Conservation (phyloP, 2,329 filamentous ascomycete genomes). For the Cladophialophora chaetospira region DNA sequence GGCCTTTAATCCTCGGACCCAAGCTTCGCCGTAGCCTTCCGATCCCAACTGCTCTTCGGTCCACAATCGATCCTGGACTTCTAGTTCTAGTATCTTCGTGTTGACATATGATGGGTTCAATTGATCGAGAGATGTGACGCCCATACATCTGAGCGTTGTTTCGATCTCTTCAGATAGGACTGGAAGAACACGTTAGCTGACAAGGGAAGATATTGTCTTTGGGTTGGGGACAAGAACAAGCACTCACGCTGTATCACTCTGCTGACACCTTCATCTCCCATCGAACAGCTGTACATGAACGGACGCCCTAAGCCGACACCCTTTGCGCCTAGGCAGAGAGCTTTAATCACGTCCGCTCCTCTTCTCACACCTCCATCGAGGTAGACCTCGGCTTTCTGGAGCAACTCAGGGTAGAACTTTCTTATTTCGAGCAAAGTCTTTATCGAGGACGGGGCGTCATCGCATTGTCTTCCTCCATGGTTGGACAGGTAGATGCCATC, state of each 20-base stretch:
- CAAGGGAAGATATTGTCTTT: background rate
- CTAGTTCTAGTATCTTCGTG: constrained; percentile 40
- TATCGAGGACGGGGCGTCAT: constrained; percentile 53
- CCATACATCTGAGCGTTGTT: constrained; percentile 50
- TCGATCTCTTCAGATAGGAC: constrained; percentile 46
- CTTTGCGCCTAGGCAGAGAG: constrained; percentile 55
- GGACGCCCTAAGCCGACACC: constrained; percentile 57
- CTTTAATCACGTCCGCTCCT: constrained; percentile 58
- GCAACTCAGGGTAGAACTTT: constrained; percentile 52
- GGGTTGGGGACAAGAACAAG: background rate
- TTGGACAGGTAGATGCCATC: constrained; percentile 61
- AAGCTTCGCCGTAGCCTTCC: background rate
- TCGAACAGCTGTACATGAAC: constrained; percentile 54
- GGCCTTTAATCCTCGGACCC: constrained; percentile 1
- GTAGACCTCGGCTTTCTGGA: constrained; percentile 54
- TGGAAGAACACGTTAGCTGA: constrained; percentile 1
- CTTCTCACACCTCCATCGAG: constrained; percentile 58
- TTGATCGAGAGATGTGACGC: constrained; percentile 47
- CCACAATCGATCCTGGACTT: constrained; percentile 31
- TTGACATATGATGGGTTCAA: constrained; percentile 47
- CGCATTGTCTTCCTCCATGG: constrained; percentile 60
- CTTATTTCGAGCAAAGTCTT: constrained; percentile 56
- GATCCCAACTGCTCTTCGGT: background rate
- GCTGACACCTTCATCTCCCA: constrained; percentile 57
- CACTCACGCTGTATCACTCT: constrained; percentile 45